phyloP scores from a whole-genome alignment of 352 stramenopile species.

The Heterotrichella gracilis region DNA sequence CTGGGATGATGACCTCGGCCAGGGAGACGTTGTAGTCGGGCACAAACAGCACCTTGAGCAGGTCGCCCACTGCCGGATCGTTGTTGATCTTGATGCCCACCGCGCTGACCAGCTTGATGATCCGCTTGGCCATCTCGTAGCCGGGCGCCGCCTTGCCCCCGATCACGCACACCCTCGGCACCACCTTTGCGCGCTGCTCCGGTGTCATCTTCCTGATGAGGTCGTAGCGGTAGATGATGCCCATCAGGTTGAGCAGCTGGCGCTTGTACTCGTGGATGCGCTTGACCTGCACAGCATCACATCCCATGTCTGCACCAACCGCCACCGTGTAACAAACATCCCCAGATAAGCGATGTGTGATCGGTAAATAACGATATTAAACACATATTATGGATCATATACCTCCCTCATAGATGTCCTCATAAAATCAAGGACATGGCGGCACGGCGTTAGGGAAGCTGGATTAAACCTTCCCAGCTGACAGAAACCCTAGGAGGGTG shows the following conservation, averaged over 20 bases:
- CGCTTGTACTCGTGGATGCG: conserved; percentile 24
- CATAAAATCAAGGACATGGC: too few relatives aligned
- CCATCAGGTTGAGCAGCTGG: conserved; percentile 21
- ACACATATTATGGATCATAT: too few relatives aligned
- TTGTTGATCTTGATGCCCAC: conserved; percentile 18
- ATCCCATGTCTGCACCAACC: too few relatives aligned
- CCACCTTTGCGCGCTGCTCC: conserved; percentile 12
- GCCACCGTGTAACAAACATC: too few relatives aligned
- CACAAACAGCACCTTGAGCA: conserved; percentile 21
- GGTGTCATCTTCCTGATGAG: conserved; percentile 17
- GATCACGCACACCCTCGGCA: conserved; percentile 19
- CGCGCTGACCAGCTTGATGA: conserved; percentile 22
- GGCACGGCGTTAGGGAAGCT: too few relatives aligned
- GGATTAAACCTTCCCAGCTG: too few relatives aligned
- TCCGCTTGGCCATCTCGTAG: conserved; percentile 22
- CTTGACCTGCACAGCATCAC: conserved; percentile 21
- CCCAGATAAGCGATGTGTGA: too few relatives aligned
- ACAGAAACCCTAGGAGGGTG: too few relatives aligned
- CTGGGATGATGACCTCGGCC: conserved; percentile 22
- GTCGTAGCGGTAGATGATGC: conserved; percentile 20
- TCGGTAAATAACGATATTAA: too few relatives aligned
- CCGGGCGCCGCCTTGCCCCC: conserved; percentile 21
- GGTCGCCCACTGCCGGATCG: conserved; percentile 15
- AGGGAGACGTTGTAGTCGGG: conserved; percentile 23
- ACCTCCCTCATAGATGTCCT: too few relatives aligned